Evolutionary conservation across 805 yeast genomes (phyloP), one percentile per base, ranked within the genome.

Genomic region (Lipomyces spencermartinsiae): DNA sequence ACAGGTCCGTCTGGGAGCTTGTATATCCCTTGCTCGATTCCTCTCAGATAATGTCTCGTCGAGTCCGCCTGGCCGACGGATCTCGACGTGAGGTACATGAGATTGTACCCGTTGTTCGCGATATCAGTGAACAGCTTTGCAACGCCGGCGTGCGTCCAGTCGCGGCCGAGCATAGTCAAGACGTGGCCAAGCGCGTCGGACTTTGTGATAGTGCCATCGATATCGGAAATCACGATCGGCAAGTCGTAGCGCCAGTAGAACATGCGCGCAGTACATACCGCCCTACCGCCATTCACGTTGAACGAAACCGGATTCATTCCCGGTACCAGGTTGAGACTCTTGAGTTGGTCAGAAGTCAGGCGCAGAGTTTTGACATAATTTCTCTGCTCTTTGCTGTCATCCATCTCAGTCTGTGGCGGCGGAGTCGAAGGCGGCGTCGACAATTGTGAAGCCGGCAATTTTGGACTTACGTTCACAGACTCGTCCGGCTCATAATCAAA

Each of bases 151-250:
- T 95, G 99, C 0, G 99, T 95, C 99, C 99, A 95, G 80, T 95
- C 99, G 73, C 92, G 86, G 4, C 99, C 99, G 49, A 95, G 82
- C 87, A 94, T 88, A 19, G 95, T 93, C 78, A 95, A 82, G 1
- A 95, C 94, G 79, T 95, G 99, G 2, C 99, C 99, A 74, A 95
- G 81, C 0, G 99, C 99, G 80, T 95, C 99, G 0, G 98, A 93
- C 78, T 93, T 93, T 19, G 99, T 95, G 72, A 95, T 95, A 1
- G 99, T 95, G 19, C 99, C 99, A 78, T 95, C 99, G 67, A 95
- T 95, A 80, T 95, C 99, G 8, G 97, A 92, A 33, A 95, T 94
- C 6, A 95, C 99, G 55, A 95, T 90, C 1, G 98, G 98, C 0
- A 89, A 88, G 66, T 87, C 83, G 72, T 89, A 84, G 71, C 88